Percentiles rank a stretch among this genome's conserved stretches.
Conservation (phyloP, 768 basidiomycete species). For the Auriscalpium microsporum region DNA sequence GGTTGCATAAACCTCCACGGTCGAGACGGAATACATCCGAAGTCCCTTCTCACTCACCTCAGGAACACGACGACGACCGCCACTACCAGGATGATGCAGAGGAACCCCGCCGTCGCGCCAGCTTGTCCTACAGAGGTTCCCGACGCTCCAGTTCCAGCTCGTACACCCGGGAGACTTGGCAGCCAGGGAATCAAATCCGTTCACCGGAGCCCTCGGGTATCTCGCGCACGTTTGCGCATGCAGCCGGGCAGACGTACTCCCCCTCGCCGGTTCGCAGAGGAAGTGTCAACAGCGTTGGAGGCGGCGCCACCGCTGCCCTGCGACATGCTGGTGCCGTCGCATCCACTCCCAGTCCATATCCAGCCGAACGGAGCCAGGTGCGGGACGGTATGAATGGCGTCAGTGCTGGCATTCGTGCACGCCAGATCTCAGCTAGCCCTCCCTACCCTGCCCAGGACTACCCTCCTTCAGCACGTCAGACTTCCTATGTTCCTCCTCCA, state of each 20-base stretch:
- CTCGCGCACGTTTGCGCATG: conserved; percentile 1
- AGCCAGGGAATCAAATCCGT: neutral
- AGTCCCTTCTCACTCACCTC: too few relatives aligned
- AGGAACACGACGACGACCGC: neutral
- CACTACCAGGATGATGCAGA: conserved; percentile 1
- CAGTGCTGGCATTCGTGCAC: neutral
- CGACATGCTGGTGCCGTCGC: neutral
- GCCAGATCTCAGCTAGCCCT: neutral
- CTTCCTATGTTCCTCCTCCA: neutral
- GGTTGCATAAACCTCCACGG: too few relatives aligned
- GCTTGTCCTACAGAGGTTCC: neutral
- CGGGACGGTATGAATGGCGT: neutral
- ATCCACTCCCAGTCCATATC: neutral
- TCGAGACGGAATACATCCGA: too few relatives aligned
- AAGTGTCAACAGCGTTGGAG: too few relatives aligned
- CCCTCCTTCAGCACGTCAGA: neutral
- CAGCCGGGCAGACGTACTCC: neutral
- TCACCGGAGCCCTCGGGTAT: conserved; percentile 1
- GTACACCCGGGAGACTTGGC: neutral
- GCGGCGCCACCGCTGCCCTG: neutral
- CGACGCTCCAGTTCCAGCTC: conserved; percentile 3
- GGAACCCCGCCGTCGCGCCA: neutral
- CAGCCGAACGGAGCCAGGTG: neutral
- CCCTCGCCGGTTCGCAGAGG: neutral
- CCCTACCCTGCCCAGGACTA: neutral